These are phyloP conservation scores for Aureoboletus auriporus DNA, from an alignment of 768 basidiomycete species.

Conservation along the genomic window DNA sequence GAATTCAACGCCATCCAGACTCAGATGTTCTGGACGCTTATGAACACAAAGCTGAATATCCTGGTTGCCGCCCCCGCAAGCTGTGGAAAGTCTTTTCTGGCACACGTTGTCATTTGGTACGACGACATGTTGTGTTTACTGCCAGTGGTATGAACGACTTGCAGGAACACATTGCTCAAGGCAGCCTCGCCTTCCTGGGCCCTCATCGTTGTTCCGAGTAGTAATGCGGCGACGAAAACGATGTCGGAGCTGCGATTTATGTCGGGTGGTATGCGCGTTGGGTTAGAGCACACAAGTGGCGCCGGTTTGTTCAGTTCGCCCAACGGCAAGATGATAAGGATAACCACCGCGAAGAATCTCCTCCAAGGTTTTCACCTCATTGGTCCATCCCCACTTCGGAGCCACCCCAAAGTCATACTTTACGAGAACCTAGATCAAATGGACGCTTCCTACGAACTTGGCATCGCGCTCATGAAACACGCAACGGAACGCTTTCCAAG, in stretches of 20 bases:
- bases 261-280: slow-evolving; percentile 37
- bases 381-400: slow-evolving; percentile 21
- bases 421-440: slow-evolving; percentile 86
- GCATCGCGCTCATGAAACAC: slow-evolving; percentile 66
- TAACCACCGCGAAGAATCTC: slow-evolving; percentile 53
- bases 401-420: slow-evolving; percentile 60
- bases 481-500: slow-evolving; percentile 57
- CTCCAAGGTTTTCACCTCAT: slow-evolving; percentile 39
- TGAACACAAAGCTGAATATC: slow-evolving; percentile 62
- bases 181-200: slow-evolving; percentile 46
- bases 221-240: slow-evolving; percentile 52
- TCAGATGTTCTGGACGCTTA: slow-evolving; percentile 80
- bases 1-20: slow-evolving; percentile 85
- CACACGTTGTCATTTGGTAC: slow-evolving; percentile 69
- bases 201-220: slow-evolving; percentile 60
- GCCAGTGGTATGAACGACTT: slow-evolving; percentile 10
- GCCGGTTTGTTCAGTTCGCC: slow-evolving; percentile 33
- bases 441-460: slow-evolving; percentile 77
- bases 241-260: slow-evolving; percentile 47
- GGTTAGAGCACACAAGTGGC: slow-evolving; percentile 30
- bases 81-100: slow-evolving; percentile 77
- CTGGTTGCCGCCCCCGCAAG: slow-evolving; percentile 77
- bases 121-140: slow-evolving; percentile 21
- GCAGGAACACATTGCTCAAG: slow-evolving; percentile 53
- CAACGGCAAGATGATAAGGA: slow-evolving; percentile 44